These are phyloP conservation scores for Inosperma sp. DNA, from an alignment of 768 basidiomycete genomes.

Conservation along the genomic window DNA sequence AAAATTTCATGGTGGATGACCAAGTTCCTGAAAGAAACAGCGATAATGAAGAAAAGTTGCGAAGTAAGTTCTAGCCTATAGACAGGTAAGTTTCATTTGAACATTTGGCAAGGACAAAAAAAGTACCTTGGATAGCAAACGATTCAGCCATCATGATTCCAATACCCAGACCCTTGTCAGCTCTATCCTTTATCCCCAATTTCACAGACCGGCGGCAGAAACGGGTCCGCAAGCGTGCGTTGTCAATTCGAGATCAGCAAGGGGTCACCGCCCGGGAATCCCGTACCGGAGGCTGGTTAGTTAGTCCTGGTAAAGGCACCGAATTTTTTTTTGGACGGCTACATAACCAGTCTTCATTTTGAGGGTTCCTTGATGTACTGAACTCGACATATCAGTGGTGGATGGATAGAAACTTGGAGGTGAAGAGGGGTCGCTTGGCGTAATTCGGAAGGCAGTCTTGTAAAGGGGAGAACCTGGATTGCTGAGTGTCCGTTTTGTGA, in stretches of 20 bases:
- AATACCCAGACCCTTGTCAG: constrained; percentile 66
- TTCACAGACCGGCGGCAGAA: constrained; percentile 75
- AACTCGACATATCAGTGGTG: too few species aligned
- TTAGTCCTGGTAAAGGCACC: too few species aligned
- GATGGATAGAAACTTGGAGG: too few species aligned
- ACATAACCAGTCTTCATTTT: too few species aligned
- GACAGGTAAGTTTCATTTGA: constrained; percentile 8
- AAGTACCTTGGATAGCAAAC: constrained; percentile 64
- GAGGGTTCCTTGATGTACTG: too few species aligned
- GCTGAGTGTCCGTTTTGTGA: too few species aligned
- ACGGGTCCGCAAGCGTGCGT: constrained; percentile 54
- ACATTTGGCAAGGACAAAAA: neutral
- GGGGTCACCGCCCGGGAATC: too few species aligned
- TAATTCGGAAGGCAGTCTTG: too few species aligned
- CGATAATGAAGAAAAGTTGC: constrained; percentile 64
- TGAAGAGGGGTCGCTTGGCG: too few species aligned
- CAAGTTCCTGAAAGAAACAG: constrained; percentile 75
- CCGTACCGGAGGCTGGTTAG: too few species aligned
- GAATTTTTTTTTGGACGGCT: too few species aligned
- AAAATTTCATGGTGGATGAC: constrained; percentile 86
- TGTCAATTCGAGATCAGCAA: constrained; percentile 67
- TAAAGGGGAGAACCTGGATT: too few species aligned
- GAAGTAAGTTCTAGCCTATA: constrained; percentile 65
- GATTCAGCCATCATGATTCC: constrained; percentile 75
- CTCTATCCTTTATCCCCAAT: constrained; percentile 74